Evolutionary conservation across 176 grass and related monocot genomes (phyloP).

Genomic region (Aegilops bicornis): DNA sequence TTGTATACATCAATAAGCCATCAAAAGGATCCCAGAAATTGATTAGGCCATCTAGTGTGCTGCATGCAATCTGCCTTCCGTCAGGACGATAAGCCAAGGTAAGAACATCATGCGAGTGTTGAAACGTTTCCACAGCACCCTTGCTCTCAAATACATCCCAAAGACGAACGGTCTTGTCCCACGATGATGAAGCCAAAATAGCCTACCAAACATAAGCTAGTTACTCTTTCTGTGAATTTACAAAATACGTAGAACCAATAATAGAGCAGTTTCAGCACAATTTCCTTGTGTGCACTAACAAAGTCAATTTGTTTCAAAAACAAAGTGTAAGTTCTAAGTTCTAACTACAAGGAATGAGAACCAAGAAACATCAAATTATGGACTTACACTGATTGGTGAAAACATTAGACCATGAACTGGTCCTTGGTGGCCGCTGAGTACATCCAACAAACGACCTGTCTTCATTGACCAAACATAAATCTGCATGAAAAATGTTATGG

Average conservation of each 20-base stretch:
- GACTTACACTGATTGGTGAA: slow-evolving; percentile 89
- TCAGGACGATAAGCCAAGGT: slow-evolving; percentile 92
- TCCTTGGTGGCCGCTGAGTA: slow-evolving; percentile 86
- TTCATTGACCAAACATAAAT: slow-evolving; percentile 99
- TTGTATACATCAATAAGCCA: slow-evolving; percentile 86
- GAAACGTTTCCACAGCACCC: slow-evolving; percentile 87
- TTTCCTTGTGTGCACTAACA: not conserved
- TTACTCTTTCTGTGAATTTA: slow-evolving; percentile 16
- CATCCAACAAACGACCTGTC: slow-evolving; percentile 94
- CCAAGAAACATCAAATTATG: not conserved
- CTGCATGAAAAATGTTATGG: slow-evolving; percentile 35
- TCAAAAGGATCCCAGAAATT: slow-evolving; percentile 94
- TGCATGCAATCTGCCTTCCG: slow-evolving; percentile 89
- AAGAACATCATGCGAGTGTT: slow-evolving; percentile 92
- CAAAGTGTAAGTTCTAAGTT: too few species aligned
- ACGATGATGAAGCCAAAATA: slow-evolving; percentile 89
- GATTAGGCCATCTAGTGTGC: slow-evolving; percentile 91
- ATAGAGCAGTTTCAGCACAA: slow-evolving; percentile 10
- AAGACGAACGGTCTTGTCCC: slow-evolving; percentile 92
- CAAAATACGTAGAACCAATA: slow-evolving; percentile 21
- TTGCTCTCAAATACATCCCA: slow-evolving; percentile 99
- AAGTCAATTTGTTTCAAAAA: too few species aligned
- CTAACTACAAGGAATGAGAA: not conserved
- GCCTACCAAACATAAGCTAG: slow-evolving; percentile 42
- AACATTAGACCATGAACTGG: slow-evolving; percentile 98